These are phyloP conservation scores for Euphorbia corollata DNA, from an alignment of 441 rosid genomes.

Conservation along the genomic window DNA sequence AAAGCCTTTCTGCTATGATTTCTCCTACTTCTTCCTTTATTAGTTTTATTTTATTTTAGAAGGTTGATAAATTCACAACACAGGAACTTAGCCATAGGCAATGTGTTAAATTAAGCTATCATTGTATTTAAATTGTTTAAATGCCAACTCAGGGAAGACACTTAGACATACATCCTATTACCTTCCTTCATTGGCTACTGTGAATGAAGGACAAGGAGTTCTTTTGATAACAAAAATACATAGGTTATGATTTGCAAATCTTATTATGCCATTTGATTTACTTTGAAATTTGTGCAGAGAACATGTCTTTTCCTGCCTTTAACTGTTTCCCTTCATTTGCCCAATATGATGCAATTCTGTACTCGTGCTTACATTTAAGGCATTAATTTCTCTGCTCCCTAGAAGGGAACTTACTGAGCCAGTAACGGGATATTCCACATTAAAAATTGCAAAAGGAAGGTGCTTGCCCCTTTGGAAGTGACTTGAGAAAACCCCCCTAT, in stretches of 20 bases:
- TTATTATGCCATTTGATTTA: not conserved
- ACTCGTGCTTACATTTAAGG: no score
- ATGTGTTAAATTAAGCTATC: not conserved
- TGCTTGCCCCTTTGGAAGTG: not conserved
- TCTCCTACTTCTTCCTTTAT: not conserved
- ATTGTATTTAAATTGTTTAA: not conserved
- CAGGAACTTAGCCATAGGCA: not conserved
- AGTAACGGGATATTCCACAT: not conserved
- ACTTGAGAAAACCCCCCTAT: not conserved
- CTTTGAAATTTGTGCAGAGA: not conserved
- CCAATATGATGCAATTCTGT: not conserved
- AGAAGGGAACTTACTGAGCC: no score
- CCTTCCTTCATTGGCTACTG: no score
- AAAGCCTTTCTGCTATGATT: not conserved
- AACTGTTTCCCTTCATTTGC: not conserved
- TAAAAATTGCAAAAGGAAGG: not conserved
- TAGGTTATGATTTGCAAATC: not conserved
- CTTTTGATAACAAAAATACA: no score
- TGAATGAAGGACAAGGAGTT: not conserved
- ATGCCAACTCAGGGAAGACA: not conserved
- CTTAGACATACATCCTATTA: not conserved
- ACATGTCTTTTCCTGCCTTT: not conserved
- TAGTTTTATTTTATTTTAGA: not conserved
- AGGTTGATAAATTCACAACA: not conserved
- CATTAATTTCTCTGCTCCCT: no score